A percentile compares a stretch with the other conserved stretches of the same genome.
Conservation (phyloP, 2,329 filamentous ascomycete genomes). For the Beauveria medogensis region DNA sequence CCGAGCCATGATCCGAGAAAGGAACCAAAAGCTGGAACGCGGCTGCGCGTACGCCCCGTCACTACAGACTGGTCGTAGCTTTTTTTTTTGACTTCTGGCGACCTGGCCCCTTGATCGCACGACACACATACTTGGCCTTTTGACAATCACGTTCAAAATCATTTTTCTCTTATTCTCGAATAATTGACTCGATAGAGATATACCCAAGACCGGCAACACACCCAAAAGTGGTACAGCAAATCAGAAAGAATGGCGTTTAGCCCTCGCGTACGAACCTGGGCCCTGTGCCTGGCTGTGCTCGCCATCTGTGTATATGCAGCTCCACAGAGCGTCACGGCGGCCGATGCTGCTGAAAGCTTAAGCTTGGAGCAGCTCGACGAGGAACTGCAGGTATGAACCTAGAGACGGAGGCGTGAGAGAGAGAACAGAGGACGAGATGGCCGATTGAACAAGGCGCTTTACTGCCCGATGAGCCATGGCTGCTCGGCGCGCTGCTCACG, state of each 20-base stretch:
- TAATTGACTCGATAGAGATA: no score
- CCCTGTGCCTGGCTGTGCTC: slow-evolving; percentile 22
- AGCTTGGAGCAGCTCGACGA: slow-evolving; percentile 63
- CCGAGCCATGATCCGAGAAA: slow-evolving; percentile 7
- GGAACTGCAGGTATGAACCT: slow-evolving; percentile 53
- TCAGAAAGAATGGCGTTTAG: slow-evolving; percentile 3
- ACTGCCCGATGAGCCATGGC: neutral
- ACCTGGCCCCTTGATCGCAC: no score
- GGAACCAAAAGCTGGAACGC: neutral
- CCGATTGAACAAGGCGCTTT: neutral
- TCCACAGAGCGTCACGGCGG: slow-evolving; percentile 17
- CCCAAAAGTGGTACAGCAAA: neutral
- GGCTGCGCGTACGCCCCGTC: neutral
- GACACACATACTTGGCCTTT: no score
- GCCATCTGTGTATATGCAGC: slow-evolving; percentile 19
- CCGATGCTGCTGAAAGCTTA: slow-evolving; percentile 26
- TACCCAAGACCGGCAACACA: no score
- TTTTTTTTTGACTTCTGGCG: neutral
- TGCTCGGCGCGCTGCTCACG: neutral
- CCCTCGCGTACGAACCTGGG: slow-evolving; percentile 13
- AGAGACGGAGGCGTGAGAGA: neutral
- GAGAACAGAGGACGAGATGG: neutral
- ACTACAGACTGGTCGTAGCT: neutral
- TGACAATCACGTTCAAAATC: no score
- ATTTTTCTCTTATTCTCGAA: no score